phyloP scores from a whole-genome alignment of 306 rosid genomes.

The Acacia crassicarpa region DNA sequence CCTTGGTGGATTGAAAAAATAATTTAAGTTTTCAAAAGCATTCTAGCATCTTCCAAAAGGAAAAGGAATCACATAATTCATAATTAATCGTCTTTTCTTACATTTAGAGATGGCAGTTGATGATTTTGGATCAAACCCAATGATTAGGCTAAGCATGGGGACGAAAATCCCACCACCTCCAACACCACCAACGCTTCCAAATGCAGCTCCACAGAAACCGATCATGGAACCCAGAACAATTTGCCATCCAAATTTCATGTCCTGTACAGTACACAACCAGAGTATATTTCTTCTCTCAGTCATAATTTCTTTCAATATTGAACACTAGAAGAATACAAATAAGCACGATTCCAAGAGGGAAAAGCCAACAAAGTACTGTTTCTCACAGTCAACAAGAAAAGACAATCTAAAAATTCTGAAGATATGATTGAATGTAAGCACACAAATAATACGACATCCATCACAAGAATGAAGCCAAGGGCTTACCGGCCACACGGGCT shows the following conservation, averaged over 20 bases:
- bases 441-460: not conserved
- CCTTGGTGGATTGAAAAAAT: not conserved
- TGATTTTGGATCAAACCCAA: constrained; percentile 92
- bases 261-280: constrained; percentile 49
- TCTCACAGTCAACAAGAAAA: not conserved
- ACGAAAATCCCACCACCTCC: constrained; percentile 99
- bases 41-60: not conserved
- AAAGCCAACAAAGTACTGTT: constrained; percentile 4
- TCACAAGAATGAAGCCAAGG: not conserved
- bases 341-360: not conserved
- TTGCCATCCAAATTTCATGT: constrained; percentile 84
- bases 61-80: not conserved
- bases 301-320: not conserved
- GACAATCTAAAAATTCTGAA: not conserved
- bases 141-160: constrained; percentile 84
- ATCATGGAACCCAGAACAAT: constrained; percentile 59
- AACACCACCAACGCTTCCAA: constrained; percentile 96
- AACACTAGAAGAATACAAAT: not conserved
- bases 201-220: constrained; percentile 91
- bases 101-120: constrained; percentile 98
- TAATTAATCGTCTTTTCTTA: constrained; percentile 29
- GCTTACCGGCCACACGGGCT: constrained; percentile 85
- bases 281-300: constrained; percentile 1
- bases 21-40: not conserved
- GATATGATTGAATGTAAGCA: not conserved